Evolutionary conservation across 2,329 filamentous ascomycete species (phyloP), one percentile per base, ranked within the genome.

Genomic region (Raffaelea ambrosiae): DNA sequence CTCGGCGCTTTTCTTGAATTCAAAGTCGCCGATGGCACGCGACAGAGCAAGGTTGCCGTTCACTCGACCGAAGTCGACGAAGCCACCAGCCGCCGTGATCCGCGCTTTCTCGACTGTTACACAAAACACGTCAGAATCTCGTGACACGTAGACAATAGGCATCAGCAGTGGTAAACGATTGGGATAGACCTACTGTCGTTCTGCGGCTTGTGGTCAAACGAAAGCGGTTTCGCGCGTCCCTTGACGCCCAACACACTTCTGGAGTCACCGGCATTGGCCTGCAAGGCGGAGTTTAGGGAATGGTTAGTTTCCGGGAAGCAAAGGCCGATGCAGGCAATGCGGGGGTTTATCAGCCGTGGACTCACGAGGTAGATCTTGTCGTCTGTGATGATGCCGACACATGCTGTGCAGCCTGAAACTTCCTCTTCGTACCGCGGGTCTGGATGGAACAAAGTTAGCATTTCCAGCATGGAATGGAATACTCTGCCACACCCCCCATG

Each of bases 1-100:
- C 62, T 96, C 90, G 58, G 91, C 87, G 66, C 89, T 95, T 78
- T 97, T 97, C 79, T 98, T 98, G 79, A 98, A 98, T 66, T 98
- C 93, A 63, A 98, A 98, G 67, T 98, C 93, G 58, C 93, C 93
- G 66, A 98, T 96, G 59, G 93, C 93, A 66, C 93, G 86, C 53
- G 93, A 98, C 53, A 98, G 76, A 42, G 93, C 93, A 41, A 98
- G 81, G 67, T 98, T 98, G 64, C 93, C 93, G 66, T 98, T 98
- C 59, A 98, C 93, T 63, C 93, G 87, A 54, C 93, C 93, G 64
- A 97, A 98, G 67, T 98, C 93, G 62, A 98, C 93, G 59, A 97
- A 97, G 44, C 93, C 93, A 64, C 93, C 93, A 40, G 93, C 93
- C 49, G 91, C 90, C 61, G 83, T 91, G 61, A 98, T 98, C 61